Percentiles rank a stretch among this genome's conserved stretches.
Evolutionary conservation across 2,329 filamentous ascomycete species (phyloP).

Genomic region (Trichophyton verrucosum): DNA sequence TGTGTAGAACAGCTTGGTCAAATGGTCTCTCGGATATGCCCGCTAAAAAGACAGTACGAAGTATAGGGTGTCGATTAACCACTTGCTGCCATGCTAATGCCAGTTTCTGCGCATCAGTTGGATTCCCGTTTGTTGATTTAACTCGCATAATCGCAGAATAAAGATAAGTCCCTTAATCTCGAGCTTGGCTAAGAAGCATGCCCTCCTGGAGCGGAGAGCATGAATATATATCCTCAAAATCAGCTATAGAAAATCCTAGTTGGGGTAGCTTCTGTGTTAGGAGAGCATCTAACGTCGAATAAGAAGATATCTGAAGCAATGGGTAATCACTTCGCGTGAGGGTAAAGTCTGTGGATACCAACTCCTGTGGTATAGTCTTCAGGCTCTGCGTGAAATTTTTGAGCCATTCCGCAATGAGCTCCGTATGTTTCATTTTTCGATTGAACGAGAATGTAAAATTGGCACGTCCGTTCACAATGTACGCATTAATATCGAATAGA

Average conservation of each 20-base stretch:
- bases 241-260: neutral
- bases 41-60: conserved; percentile 64
- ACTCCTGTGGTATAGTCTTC: neutral
- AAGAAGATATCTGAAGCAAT: neutral
- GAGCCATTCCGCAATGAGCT: neutral
- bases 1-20: conserved; percentile 55
- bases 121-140: neutral
- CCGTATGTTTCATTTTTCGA: neutral
- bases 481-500: neutral
- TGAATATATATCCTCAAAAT: conserved; percentile 7
- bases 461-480: neutral
- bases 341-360: neutral
- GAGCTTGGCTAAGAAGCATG: conserved; percentile 4
- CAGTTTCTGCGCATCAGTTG: neutral
- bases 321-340: conserved; percentile 4
- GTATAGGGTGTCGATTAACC: conserved; percentile 55
- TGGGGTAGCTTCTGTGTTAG: neutral
- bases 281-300: neutral
- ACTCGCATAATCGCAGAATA: neutral
- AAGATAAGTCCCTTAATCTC: neutral
- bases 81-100: conserved; percentile 49
- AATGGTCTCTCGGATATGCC: conserved; percentile 51
- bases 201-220: conserved; percentile 7
- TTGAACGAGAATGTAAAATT: neutral
- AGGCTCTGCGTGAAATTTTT: neutral